A percentile compares a stretch with the other conserved stretches of the same genome.
Evolutionary conservation across 352 stramenopile genomes (phyloP).

Genomic region (Phytopythium ostracodes): DNA sequence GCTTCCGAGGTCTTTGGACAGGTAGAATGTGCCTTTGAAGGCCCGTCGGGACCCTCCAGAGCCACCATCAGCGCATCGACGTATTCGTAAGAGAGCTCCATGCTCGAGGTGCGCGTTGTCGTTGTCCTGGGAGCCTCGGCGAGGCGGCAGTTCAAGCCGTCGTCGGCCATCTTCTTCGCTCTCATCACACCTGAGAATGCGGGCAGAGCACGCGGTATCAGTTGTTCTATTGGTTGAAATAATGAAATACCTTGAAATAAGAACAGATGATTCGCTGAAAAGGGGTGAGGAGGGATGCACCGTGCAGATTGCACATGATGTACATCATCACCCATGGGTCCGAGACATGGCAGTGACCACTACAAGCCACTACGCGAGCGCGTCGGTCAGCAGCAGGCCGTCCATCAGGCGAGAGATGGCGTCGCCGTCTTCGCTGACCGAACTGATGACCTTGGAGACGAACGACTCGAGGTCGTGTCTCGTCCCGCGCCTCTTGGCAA

Average conservation of each 20-base stretch:
- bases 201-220: neutral
- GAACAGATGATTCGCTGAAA: neutral
- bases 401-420: slow-evolving; percentile 6
- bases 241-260: neutral
- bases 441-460: slow-evolving; percentile 1
- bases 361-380: no score
- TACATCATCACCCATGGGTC: no score
- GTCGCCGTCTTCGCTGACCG: slow-evolving; percentile 4
- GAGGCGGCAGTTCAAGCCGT: neutral
- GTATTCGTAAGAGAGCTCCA: neutral
- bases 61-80: slow-evolving; percentile 2
- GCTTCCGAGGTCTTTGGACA: neutral
- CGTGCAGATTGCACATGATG: no score
- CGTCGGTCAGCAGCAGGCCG: neutral
- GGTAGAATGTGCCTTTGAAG: neutral
- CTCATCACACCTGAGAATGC: neutral
- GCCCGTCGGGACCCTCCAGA: neutral
- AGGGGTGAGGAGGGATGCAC: neutral
- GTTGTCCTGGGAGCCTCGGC: neutral
- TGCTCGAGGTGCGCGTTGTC: neutral
- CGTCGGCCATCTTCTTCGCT: neutral
- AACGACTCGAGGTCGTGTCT: neutral
- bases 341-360: neutral
- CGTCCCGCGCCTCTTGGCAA: no score
- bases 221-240: neutral